Base-by-base conservation (phyloP, 2,329 filamentous ascomycete genomes). In the Aspergillus sp. region DNA sequence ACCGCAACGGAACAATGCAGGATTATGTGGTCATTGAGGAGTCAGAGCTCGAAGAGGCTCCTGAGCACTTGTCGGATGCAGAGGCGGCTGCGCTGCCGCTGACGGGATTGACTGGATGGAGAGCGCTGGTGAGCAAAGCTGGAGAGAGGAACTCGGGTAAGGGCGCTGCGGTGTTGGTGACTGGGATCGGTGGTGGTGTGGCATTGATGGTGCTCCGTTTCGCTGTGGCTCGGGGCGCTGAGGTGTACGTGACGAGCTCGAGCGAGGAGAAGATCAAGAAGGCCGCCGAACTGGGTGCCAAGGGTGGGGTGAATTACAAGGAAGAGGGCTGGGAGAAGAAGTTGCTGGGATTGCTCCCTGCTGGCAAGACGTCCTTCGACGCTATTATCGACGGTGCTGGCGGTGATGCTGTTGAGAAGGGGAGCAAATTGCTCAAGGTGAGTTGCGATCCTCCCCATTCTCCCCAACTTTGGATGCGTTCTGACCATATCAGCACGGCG, bases 171-270 rank as follows among this genome's bases (percentile, higher is more conserved):
- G 75, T 97, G 3, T 72, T 97, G 30, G 71, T 97, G 38, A 96
- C 91, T 4, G 91, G 91, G 0, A 94, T 97, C 65, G 91, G 91
- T 0, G 91, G 91, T 33, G 91, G 91, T 39, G 91, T 96, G 1
- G 91, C 91, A 32, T 72, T 96, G 46, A 83, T 87, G 73, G 85
- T 79, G 4, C 71, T 96, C 56, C 77, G 88, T 64, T 94, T 94
- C 68, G 89, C 81, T 7, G 81, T 83, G 8, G 88, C 80, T 7
- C 70, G 81, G 54, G 86, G 88, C 34, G 80, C 83, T 57, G 81
- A 83, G 63, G 85, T 91, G n/a, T 94, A 77, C 61, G 88, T 95
- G 46, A 91, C 84, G 1, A 88, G 83, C 46, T 82, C 86, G 6
- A 83, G 81, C 52, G 68, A 80, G 53, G 81, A 78, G 57, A 95